These are phyloP conservation scores for Phytophthora hibernalis DNA, from an alignment of 352 stramenopile species.

Conservation along the genomic window DNA sequence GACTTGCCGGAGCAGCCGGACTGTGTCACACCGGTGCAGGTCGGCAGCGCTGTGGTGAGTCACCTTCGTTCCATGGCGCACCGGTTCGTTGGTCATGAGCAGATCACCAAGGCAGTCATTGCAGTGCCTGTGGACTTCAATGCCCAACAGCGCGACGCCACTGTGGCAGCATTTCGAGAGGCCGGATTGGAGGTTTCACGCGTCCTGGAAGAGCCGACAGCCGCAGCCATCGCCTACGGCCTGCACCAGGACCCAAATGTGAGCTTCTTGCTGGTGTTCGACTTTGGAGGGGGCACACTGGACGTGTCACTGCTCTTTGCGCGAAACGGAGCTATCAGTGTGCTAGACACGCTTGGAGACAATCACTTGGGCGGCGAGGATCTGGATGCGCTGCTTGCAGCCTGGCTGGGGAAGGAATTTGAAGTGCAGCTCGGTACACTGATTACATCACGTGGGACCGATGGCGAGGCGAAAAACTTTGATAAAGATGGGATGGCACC, in stretches of 20 bases:
- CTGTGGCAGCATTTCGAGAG: conserved; percentile 47
- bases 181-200: conserved; percentile 60
- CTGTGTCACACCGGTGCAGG: conserved; percentile 55
- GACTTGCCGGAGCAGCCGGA: conserved; percentile 40
- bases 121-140: conserved; percentile 70
- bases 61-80: conserved; percentile 58
- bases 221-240: conserved; percentile 95
- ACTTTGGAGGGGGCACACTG: conserved; percentile 95
- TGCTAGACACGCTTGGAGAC: conserved; percentile 95
- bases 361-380: conserved; percentile 88
- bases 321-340: conserved; percentile 95
- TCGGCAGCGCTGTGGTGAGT: conserved; percentile 52
- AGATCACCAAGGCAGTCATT: conserved; percentile 74
- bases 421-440: conserved; percentile 37
- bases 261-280: conserved; percentile 96
- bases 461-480: conserved; percentile 26
- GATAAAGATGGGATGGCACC: conserved; percentile 38
- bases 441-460: conserved; percentile 39
- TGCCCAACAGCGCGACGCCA: conserved; percentile 48
- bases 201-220: conserved; percentile 91
- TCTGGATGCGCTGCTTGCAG: conserved; percentile 91
- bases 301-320: conserved; percentile 94
- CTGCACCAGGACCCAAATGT: conserved; percentile 93
- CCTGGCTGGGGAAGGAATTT: conserved; percentile 90
- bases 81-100: conserved; percentile 66